Evolutionary conservation across 2,329 filamentous ascomycete genomes (phyloP), one percentile per base, ranked within the genome.

Genomic region (Sporothrix sp.): DNA sequence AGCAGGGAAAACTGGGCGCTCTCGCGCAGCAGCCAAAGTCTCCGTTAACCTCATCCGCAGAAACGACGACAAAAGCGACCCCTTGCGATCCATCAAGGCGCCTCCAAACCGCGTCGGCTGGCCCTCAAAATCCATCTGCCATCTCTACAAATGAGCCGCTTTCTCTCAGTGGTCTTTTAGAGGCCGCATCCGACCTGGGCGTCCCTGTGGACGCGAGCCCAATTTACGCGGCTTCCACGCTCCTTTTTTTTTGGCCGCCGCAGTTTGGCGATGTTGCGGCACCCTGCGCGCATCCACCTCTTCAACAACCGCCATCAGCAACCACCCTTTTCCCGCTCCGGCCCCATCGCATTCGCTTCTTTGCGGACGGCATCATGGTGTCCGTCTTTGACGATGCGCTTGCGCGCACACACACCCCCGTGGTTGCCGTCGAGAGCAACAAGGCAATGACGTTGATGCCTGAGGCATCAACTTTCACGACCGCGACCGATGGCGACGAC

Each of bases 321-420:
- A 64, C 71, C 55, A n/a, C 47, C n/a, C 21, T 33, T 33, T 28
- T 14, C 35, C 44, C 50, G 46, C 45, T 40, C 43, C 11, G 6
- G 13, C 8, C 7, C 11, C 39, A 8, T 20, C 18, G 10, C 35
- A 14, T 9, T 28, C 36, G 47, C 44, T 18, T 28, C 40, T 2
- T n/a, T n/a, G 28, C 66, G 57, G 69, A 70, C 63, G 71, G 63
- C 58, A 66, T 68, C 57, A 69, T 75, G 61, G 71, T 79, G 56
- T 76, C 76, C 58, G 75, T 73, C 63, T 71, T 76, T 61, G 81
- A 85, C 63, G 81, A 86, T 72, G 72, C 70, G 62, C 64, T 67
- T 55, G 63, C 70, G 62, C 73, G 69, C 59, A 77, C 69, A 51
- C 68, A 71, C 57, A 74, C 75, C 58, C 71, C 73, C 59, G 62